phyloP scores from a whole-genome alignment of 1,284 basidiomycete genomes.

The Puccinia brachypodii region DNA sequence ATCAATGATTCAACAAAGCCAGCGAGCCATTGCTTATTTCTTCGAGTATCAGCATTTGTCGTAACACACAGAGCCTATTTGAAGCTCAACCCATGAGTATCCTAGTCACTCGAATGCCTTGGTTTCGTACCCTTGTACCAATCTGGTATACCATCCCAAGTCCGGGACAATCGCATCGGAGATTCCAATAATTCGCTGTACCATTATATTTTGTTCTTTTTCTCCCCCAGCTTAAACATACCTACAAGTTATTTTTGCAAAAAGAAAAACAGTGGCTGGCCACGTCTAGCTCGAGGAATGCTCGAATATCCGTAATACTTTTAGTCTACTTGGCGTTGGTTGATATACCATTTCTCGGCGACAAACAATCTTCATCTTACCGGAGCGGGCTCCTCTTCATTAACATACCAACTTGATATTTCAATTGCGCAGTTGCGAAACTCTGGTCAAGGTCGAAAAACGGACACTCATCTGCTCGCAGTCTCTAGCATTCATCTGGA shows the following conservation, averaged over 20 bases:
- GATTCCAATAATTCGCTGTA: not conserved
- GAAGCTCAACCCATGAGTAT: not conserved
- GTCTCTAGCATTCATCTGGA: not conserved
- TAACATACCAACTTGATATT: not conserved
- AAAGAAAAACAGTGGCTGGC: not conserved
- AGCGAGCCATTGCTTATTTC: not conserved
- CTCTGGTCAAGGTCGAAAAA: not conserved
- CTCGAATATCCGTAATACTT: not conserved
- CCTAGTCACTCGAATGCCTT: not conserved
- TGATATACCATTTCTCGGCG: not conserved
- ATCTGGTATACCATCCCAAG: not conserved
- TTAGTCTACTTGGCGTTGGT: not conserved
- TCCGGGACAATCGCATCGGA: not conserved
- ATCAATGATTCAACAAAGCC: slow-evolving; percentile 3
- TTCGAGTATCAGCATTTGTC: not conserved
- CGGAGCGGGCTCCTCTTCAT: slow-evolving; percentile 19
- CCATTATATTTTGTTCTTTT: not conserved
- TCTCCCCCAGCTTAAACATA: not conserved
- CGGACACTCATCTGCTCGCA: not conserved
- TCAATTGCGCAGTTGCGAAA: not conserved
- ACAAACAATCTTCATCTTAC: not conserved
- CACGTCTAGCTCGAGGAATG: not conserved
- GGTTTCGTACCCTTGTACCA: not conserved
- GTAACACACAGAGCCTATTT: not conserved
- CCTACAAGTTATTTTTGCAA: not conserved